Conservation (phyloP, 1,284 basidiomycete species). For the Termitomyces sp. region DNA sequence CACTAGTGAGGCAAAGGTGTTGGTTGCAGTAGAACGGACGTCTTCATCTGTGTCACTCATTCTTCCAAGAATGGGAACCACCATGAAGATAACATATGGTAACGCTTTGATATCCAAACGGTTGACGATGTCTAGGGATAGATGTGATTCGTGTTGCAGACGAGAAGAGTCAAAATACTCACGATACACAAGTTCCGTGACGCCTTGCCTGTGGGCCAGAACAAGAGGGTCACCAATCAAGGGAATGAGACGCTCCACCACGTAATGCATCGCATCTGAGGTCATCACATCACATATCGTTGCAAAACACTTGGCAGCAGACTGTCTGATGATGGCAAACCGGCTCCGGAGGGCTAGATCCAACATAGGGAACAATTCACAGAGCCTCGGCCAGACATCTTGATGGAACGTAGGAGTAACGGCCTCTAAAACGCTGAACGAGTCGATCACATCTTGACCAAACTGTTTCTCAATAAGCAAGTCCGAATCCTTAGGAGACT, state of each 20-base stretch:
- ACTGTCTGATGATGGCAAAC: slow-evolving; percentile 87
- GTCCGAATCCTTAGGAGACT: slow-evolving; percentile 53
- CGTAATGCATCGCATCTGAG: slow-evolving; percentile 79
- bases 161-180: slow-evolving; percentile 29
- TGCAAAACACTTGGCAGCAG: slow-evolving; percentile 83
- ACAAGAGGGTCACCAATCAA: slow-evolving; percentile 77
- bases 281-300: slow-evolving; percentile 86
- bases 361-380: slow-evolving; percentile 74
- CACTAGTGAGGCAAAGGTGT: slow-evolving; percentile 96
- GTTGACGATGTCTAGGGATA: slow-evolving; percentile 77
- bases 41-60: slow-evolving; percentile 97
- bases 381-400: slow-evolving; percentile 65
- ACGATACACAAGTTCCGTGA: slow-evolving; percentile 90
- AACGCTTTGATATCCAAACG: slow-evolving; percentile 90
- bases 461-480: slow-evolving; percentile 60
- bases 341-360: slow-evolving; percentile 75
- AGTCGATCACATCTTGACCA: slow-evolving; percentile 93
- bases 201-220: slow-evolving; percentile 83
- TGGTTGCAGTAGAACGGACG: slow-evolving; percentile 89
- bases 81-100: slow-evolving; percentile 96
- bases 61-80: slow-evolving; percentile 93
- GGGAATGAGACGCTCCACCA: slow-evolving; percentile 85
- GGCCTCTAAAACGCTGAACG: slow-evolving; percentile 85
- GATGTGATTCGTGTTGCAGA: background rate
- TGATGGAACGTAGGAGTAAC: slow-evolving; percentile 75